A percentile compares a stretch with the other conserved stretches of the same genome.
These are phyloP conservation scores for Verticillium albo-atrum DNA, from an alignment of 2,329 filamentous ascomycete species.

Conservation along the genomic window DNA sequence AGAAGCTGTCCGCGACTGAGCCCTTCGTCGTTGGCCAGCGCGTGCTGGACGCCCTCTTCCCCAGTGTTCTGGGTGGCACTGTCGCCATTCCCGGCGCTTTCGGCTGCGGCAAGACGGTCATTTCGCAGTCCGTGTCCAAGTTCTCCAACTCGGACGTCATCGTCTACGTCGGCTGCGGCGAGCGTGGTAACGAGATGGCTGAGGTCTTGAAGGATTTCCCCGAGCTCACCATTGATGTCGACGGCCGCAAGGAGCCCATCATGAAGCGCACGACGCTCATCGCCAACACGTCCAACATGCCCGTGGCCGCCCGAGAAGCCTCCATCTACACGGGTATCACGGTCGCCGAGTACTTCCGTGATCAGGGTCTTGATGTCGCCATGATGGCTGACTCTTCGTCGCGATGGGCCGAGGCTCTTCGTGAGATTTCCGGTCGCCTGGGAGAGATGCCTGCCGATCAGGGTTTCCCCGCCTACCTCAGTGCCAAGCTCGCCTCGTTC, in stretches of 20 bases:
- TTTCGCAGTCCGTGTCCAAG: conserved; percentile 96
- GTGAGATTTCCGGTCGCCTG: conserved; percentile 96
- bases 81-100: conserved; percentile 98
- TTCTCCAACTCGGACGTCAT: conserved; percentile 99
- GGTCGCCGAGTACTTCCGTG: conserved; percentile 93
- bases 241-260: conserved; percentile 94
- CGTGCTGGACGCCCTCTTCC: conserved; percentile 94
- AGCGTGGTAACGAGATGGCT: conserved; percentile 98
- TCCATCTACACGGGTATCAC: conserved; percentile 98
- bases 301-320: conserved; percentile 93
- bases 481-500: conserved; percentile 96
- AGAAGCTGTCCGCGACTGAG: conserved; percentile 84
- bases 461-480: conserved; percentile 96
- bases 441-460: conserved; percentile 99
- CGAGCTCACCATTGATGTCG: conserved; percentile 90
- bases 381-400: conserved; percentile 99
- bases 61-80: conserved; percentile 92
- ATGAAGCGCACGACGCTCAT: conserved; percentile 99
- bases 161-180: conserved; percentile 88
- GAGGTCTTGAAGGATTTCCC: conserved; percentile 99
- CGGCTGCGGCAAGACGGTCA: conserved; percentile 98
- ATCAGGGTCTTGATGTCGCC: conserved; percentile 93
- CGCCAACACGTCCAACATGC: conserved; percentile 99
- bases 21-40: conserved; percentile 96
- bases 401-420: conserved; percentile 96